phyloP scores from a whole-genome alignment of 2,329 filamentous ascomycete genomes.

The Ascochyta rabiei region DNA sequence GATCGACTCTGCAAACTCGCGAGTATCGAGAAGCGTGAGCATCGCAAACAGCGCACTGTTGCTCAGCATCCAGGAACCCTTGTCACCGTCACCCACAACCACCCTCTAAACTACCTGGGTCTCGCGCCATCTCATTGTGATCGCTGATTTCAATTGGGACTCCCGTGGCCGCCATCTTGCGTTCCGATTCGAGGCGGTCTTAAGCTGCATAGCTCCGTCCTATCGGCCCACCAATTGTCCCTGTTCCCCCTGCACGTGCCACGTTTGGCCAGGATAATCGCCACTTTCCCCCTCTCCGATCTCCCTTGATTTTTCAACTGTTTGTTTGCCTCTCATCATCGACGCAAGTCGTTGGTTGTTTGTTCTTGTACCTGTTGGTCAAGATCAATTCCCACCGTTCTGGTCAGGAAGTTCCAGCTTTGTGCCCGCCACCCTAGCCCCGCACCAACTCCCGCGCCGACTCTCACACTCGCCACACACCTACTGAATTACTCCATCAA shows the following conservation, averaged over 20 bases:
- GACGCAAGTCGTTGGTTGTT: background rate
- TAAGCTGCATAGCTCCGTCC: constrained; percentile 26
- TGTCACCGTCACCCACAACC: background rate
- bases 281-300: constrained; percentile 32
- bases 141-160: constrained; percentile 28
- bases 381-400: background rate
- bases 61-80: constrained; percentile 22
- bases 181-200: constrained; percentile 20
- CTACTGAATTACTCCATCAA: background rate
- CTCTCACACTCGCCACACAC: background rate
- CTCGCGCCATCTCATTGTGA: constrained; percentile 7
- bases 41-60: constrained; percentile 14
- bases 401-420: background rate
- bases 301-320: background rate
- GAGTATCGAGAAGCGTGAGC: constrained; percentile 22
- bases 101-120: background rate
- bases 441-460: constrained; percentile 12
- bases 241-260: constrained; percentile 28
- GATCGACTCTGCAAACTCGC: constrained; percentile 15
- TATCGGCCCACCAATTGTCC: constrained; percentile 35
- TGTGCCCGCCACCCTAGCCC: constrained; percentile 11
- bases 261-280: constrained; percentile 27
- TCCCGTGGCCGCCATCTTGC: constrained; percentile 24
- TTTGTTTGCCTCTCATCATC: background rate
- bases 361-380: background rate